These are phyloP conservation scores for Botrytis aclada DNA, from an alignment of 2,329 filamentous ascomycete genomes.

Conservation along the genomic window DNA sequence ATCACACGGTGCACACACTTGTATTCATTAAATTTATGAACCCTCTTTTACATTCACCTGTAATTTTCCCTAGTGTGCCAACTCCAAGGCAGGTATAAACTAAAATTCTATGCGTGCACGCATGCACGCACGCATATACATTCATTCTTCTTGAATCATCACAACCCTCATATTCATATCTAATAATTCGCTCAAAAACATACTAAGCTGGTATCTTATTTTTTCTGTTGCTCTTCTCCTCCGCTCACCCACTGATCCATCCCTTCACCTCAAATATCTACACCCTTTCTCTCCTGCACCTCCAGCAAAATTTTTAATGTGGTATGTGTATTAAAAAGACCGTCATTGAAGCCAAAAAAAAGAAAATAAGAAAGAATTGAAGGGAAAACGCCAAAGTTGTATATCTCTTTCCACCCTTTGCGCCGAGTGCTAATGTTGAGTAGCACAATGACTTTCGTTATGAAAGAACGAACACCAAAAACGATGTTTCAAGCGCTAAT, in stretches of 20 bases:
- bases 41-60: background rate
- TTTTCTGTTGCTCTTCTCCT: background rate
- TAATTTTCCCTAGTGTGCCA: background rate
- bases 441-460: background rate
- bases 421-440: slow-evolving; percentile 2
- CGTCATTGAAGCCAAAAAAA: background rate
- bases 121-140: background rate
- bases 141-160: background rate
- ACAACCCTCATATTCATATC: background rate
- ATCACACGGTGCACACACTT: background rate
- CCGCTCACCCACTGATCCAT: background rate
- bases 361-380: background rate
- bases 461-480: background rate
- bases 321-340: slow-evolving; percentile 10
- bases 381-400: background rate
- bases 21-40: background rate
- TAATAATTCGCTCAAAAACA: background rate
- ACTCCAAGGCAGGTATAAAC: background rate
- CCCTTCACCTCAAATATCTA: background rate
- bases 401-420: background rate
- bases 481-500: background rate
- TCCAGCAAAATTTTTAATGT: background rate
- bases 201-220: background rate
- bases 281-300: background rate
- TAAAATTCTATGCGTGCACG: background rate